These are phyloP conservation scores for Quercus agrifolia DNA, from an alignment of 306 rosid species.

Conservation along the genomic window DNA sequence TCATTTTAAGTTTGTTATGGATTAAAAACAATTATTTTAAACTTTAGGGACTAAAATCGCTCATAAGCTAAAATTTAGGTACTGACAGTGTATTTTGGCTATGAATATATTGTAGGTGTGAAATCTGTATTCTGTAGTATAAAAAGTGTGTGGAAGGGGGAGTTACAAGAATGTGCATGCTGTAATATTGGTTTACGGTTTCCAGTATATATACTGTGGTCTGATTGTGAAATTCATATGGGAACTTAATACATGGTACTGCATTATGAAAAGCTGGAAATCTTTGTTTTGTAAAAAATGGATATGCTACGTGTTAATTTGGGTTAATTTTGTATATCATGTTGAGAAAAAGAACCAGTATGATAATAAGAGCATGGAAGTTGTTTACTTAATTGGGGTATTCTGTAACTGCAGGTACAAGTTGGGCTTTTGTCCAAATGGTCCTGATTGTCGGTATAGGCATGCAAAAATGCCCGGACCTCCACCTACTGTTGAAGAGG, in stretches of 20 bases:
- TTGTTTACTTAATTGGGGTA: constrained; percentile 8
- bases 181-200: background rate
- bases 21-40: no score
- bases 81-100: no score
- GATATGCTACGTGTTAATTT: background rate
- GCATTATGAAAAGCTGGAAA: background rate
- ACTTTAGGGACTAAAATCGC: no score
- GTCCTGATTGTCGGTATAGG: constrained; percentile 96
- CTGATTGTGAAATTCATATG: background rate
- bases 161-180: background rate
- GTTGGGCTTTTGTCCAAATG: constrained; percentile 98
- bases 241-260: background rate
- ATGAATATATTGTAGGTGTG: background rate
- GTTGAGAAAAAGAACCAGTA: background rate
- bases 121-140: background rate
- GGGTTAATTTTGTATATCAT: background rate
- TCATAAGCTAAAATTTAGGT: no score
- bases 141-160: background rate
- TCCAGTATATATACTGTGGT: background rate
- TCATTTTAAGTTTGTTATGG: no score
- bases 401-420: constrained; percentile 74
- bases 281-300: background rate
- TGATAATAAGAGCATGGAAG: constrained; percentile 1
- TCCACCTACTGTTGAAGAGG: constrained; percentile 95
- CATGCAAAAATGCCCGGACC: constrained; percentile 94